Base-by-base conservation (phyloP, 1,284 basidiomycete species). In the Papiliotrema fonsecae region DNA sequence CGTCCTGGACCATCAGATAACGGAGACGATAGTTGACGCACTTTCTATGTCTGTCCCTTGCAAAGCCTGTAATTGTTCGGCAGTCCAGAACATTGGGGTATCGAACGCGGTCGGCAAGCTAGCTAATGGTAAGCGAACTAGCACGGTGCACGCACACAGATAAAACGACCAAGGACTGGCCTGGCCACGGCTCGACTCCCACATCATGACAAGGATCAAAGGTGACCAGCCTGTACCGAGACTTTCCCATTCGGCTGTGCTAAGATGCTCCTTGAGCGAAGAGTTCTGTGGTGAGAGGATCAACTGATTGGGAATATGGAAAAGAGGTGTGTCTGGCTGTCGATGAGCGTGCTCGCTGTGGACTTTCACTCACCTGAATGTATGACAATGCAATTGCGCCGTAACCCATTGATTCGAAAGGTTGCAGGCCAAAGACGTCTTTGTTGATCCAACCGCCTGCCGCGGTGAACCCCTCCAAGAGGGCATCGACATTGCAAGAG, bases 51-150 rank as follows among this genome's bases (percentile, higher is more conserved):
- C 82, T 32, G 92, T 96, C 0, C 91, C 96, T 52, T 77, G 70
- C 6, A 99, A 79, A 61, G 87, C 83, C n/a, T 75, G 68, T 3
- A 94, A 73, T 48, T 97, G 88, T 2, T 79, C 77, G 1, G 80
- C 77, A 26, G 66, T 74, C 96, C 94, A 98, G 70, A 97, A 96
- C 89, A 98, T 97, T 1, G 93, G 90, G 0, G 92, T 94, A 56
- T 86, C 80, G 65, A 98, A 98, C 9, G 59, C 54, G 2, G 65
- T 76, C 0, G 94, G 93, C 61, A 97, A 78, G 30, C 72, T 69
- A 28, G 62, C 65, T 66, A 58, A 42, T 6, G 30, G 27, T 35
- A 47, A 48, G 26, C 34, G 32, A 30, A 25, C 22, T 6, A 18
- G 10, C 6, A 18, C 4, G 34, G 37, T 40, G 42, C n/a, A 73